phyloP scores from a whole-genome alignment of 495 filamentous ascomycete genomes.

The Ramalina peruviana region DNA sequence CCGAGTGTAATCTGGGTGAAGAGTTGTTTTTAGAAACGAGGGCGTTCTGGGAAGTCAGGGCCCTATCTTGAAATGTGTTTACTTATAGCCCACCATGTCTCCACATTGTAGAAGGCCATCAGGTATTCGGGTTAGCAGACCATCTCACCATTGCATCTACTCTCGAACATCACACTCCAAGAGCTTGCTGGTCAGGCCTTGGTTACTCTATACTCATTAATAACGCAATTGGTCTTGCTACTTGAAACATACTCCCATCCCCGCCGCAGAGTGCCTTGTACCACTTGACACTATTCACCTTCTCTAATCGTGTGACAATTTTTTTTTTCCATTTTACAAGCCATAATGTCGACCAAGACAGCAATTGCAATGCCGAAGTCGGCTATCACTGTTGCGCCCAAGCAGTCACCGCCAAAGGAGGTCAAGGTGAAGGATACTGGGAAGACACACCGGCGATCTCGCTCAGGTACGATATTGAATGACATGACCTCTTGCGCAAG shows the following conservation, averaged over 20 bases:
- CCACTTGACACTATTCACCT: background rate
- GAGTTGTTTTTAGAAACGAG: slow-evolving; percentile 16
- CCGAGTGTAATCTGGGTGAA: slow-evolving; percentile 1
- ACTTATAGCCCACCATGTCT: slow-evolving; percentile 15
- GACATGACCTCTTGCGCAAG: background rate
- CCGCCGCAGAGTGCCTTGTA: background rate
- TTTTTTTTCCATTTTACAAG: background rate
- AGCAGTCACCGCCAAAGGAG: slow-evolving; percentile 31
- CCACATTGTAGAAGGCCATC: slow-evolving; percentile 5
- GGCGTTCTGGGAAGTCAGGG: slow-evolving; percentile 8
- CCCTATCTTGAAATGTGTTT: slow-evolving; percentile 7
- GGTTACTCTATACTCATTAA: slow-evolving; percentile 13
- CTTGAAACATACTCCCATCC: background rate
- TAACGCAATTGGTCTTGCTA: slow-evolving; percentile 18
- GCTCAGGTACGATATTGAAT: slow-evolving; percentile 56
- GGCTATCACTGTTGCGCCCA: slow-evolving; percentile 29
- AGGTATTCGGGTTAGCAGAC: slow-evolving; percentile 18
- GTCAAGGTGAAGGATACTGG: slow-evolving; percentile 47
- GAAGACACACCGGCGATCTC: slow-evolving; percentile 73
- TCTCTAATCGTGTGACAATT: background rate
- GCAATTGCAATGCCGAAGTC: slow-evolving; percentile 18
- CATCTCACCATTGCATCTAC: slow-evolving; percentile 15
- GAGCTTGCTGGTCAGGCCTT: slow-evolving; percentile 31
- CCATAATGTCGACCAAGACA: slow-evolving; percentile 19
- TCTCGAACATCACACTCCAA: slow-evolving; percentile 9